A percentile compares a stretch with the other conserved stretches of the same genome.
phyloP scores from a whole-genome alignment of 2,329 filamentous ascomycete species.

The Ceratocystis cubensis region DNA sequence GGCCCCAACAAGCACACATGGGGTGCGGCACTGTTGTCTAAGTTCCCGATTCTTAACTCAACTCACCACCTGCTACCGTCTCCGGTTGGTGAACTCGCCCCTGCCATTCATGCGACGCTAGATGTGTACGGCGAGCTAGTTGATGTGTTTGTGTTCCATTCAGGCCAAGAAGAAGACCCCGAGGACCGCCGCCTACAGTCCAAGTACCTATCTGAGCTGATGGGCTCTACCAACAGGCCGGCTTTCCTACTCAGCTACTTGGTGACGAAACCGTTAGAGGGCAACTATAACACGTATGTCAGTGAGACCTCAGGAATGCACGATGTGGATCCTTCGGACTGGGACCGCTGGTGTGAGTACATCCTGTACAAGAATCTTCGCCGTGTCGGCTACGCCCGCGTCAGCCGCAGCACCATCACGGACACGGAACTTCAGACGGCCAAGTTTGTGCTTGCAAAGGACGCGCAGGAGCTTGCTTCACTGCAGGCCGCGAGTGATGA shows the following conservation, averaged over 20 bases:
- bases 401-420: constrained; percentile 82
- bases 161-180: constrained; percentile 89
- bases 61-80: constrained; percentile 91
- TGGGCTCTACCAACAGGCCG: constrained; percentile 70
- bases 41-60: constrained; percentile 94
- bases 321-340: constrained; percentile 83
- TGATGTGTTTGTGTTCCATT: constrained; percentile 97
- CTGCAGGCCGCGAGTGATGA: constrained; percentile 36
- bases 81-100: constrained; percentile 86
- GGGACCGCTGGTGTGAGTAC: constrained; percentile 98
- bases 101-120: constrained; percentile 91
- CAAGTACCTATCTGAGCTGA: constrained; percentile 73
- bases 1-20: constrained; percentile 98
- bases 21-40: constrained; percentile 84
- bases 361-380: constrained; percentile 86
- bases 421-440: constrained; percentile 95
- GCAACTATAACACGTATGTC: constrained; percentile 96
- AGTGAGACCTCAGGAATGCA: constrained; percentile 79
- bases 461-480: constrained; percentile 42
- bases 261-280: constrained; percentile 76
- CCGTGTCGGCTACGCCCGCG: constrained; percentile 76
- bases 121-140: constrained; percentile 82
- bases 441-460: constrained; percentile 72
- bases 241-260: constrained; percentile 82
- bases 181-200: constrained; percentile 82